Evolutionary conservation across 345 rosid genomes (phyloP).

Genomic region (Salix purpurea): DNA sequence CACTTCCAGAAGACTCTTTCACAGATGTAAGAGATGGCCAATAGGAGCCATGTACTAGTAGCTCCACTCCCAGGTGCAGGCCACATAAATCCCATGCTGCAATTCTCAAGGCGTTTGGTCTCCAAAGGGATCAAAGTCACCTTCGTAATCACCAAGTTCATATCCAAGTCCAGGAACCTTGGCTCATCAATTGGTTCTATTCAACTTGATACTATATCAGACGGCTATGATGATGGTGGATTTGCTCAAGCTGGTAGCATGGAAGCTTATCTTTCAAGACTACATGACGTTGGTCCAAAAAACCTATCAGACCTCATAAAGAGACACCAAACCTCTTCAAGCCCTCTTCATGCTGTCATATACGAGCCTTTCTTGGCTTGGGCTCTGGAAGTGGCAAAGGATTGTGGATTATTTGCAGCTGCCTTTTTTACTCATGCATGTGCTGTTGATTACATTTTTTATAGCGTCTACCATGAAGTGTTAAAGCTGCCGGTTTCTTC

Average conservation of each 20-base stretch:
- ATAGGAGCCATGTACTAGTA: slow-evolving; percentile 10
- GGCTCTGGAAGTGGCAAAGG: slow-evolving; percentile 61
- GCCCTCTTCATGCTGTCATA: slow-evolving; percentile 46
- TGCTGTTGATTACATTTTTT: slow-evolving; percentile 52
- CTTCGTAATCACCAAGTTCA: slow-evolving; percentile 8
- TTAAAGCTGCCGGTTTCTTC: slow-evolving; percentile 40
- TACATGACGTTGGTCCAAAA: slow-evolving; percentile 41
- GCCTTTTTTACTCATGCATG: slow-evolving; percentile 69
- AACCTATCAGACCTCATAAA: slow-evolving; percentile 42
- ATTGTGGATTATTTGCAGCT: slow-evolving; percentile 45
- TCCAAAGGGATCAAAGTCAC: too few relatives aligned
- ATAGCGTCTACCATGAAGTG: slow-evolving; percentile 31
- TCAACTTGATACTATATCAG: slow-evolving; percentile 11
- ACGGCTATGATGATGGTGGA: slow-evolving; percentile 18
- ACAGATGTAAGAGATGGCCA: not conserved
- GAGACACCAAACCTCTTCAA: slow-evolving; percentile 20
- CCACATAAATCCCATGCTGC: too few relatives aligned
- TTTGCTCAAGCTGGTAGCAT: not conserved
- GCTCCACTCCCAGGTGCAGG: too few relatives aligned
- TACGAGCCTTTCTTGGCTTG: slow-evolving; percentile 64
- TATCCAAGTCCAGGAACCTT: slow-evolving; percentile 11
- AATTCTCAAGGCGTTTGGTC: too few relatives aligned
- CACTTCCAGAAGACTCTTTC: too few relatives aligned
- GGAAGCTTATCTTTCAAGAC: slow-evolving; percentile 4
- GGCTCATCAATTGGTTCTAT: slow-evolving; percentile 15